phyloP scores from a whole-genome alignment of 148 eudicot genomes.

The Camellia lanceoleosa region DNA sequence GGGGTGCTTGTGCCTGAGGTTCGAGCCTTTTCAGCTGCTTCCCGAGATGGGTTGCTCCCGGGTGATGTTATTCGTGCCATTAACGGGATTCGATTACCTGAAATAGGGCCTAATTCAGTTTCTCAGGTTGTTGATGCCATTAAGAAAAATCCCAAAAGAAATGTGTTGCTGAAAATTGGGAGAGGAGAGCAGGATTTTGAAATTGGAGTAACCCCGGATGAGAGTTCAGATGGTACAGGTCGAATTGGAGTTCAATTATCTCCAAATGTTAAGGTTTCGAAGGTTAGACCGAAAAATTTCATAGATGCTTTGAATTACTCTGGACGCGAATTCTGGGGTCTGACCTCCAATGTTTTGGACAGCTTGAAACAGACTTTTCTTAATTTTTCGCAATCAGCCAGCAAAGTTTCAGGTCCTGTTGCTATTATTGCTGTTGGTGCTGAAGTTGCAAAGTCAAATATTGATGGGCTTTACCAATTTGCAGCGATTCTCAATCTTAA shows the following conservation, averaged over 20 bases:
- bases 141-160: constrained; percentile 59
- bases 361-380: constrained; percentile 85
- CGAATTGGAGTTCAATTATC: constrained; percentile 88
- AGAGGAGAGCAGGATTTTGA: constrained; percentile 52
- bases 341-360: constrained; percentile 66
- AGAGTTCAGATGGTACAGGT: constrained; percentile 77
- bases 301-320: constrained; percentile 56
- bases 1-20: constrained; percentile 96
- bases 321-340: constrained; percentile 79
- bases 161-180: constrained; percentile 56
- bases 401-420: constrained; percentile 92
- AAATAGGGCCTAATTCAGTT: constrained; percentile 58
- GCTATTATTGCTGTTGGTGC: constrained; percentile 99
- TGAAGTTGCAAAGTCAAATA: constrained; percentile 86
- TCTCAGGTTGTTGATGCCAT: constrained; percentile 73
- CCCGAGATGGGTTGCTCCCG: constrained; percentile 73
- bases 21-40: constrained; percentile 75
- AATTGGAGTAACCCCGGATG: constrained; percentile 73
- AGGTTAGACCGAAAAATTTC: constrained; percentile 50
- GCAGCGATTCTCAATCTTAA: constrained; percentile 88
- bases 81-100: constrained; percentile 49
- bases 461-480: constrained; percentile 82
- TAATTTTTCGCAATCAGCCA: constrained; percentile 80
- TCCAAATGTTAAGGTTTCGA: constrained; percentile 61
- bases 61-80: constrained; percentile 81